Base-by-base conservation (phyloP, 1,139 yeast species). In the Zygosaccharomyces pseudobailii region DNA sequence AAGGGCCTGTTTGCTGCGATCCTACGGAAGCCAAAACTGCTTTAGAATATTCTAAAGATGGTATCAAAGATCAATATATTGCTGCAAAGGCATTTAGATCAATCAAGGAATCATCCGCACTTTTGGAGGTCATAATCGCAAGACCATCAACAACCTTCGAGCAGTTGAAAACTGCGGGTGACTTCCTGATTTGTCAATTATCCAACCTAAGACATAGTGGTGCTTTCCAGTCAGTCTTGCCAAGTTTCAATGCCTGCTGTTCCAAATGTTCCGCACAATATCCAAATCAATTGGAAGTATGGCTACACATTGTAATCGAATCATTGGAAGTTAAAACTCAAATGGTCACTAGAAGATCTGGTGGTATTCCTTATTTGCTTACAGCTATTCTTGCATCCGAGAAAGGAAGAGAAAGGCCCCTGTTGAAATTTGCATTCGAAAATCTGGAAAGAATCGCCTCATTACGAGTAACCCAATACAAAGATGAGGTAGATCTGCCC, bases 161-260 rank as follows among this genome's bases (percentile, higher is more conserved):
- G 1, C 61, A 63, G 36, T 56, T 78, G 7, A 39, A 67, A 0
- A 53, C 55, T n/a, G 61, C 76, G 31, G 87, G 88, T 8, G 73
- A 76, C 1, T 59, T 84, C 9, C 67, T 87, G 5, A 73, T 83
- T 49, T 76, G 72, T 9, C 95, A 90, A 62, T 68, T 90, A 38
- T 76, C 87, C 3, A 73, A 79, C 0, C 84, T 89, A 6, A 80
- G 89, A 44, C 97, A 92, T 59, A 76, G 95, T 52, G 97, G 97
- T 32, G 96, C 97, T 0, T 86, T 90, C 53, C 83, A 95, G 3
- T 82, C 97, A 0, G 84, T 89, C 0, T 82, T 86, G 54, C 95
- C 96, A 1, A 78, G 92, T 0, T 87, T 86, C 56, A 74, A 81
- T 13, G 72, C 80, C 5, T 75, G 84, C 49, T 84, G 94, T 55